phyloP scores from a whole-genome alignment of 352 stramenopile genomes.

The Phytophthora lateralis region DNA sequence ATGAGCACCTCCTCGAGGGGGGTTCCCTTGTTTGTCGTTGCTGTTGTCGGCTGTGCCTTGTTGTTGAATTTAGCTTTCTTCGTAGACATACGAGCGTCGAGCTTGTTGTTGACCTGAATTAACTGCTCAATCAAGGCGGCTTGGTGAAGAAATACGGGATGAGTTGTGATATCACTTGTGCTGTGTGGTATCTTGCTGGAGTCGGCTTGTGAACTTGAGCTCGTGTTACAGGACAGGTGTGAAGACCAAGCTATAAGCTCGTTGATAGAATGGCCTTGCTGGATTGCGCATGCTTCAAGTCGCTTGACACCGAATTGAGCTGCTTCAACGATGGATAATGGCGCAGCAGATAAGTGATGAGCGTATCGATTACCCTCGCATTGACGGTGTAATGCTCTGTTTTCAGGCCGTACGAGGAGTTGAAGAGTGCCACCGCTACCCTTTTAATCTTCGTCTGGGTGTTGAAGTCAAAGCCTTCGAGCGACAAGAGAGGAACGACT shows the following conservation, averaged over 20 bases:
- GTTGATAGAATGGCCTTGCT: constrained; percentile 5
- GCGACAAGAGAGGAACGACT: no score
- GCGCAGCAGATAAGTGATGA: constrained; percentile 15
- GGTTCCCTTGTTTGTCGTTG: neutral
- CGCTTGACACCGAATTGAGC: neutral
- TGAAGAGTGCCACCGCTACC: no score
- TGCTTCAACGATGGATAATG: constrained; percentile 15
- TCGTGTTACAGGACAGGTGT: neutral
- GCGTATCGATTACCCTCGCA: constrained; percentile 10
- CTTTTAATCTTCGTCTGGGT: neutral
- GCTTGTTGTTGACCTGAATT: constrained; percentile 6
- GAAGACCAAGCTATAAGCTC: constrained; percentile 17
- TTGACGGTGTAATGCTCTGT: constrained; percentile 13
- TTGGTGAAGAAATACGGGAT: constrained; percentile 5
- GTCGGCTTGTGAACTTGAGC: no score
- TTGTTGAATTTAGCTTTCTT: constrained; percentile 1
- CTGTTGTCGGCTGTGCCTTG: constrained; percentile 1
- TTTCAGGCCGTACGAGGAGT: neutral
- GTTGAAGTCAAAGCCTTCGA: neutral
- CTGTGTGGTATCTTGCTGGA: no score
- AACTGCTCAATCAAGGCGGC: constrained; percentile 14
- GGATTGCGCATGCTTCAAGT: neutral
- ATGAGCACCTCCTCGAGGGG: no score
- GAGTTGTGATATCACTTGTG: constrained; percentile 3
- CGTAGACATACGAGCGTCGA: neutral